Evolutionary conservation across 768 basidiomycete species (phyloP).

Genomic region (Hortiboletus campestris): DNA sequence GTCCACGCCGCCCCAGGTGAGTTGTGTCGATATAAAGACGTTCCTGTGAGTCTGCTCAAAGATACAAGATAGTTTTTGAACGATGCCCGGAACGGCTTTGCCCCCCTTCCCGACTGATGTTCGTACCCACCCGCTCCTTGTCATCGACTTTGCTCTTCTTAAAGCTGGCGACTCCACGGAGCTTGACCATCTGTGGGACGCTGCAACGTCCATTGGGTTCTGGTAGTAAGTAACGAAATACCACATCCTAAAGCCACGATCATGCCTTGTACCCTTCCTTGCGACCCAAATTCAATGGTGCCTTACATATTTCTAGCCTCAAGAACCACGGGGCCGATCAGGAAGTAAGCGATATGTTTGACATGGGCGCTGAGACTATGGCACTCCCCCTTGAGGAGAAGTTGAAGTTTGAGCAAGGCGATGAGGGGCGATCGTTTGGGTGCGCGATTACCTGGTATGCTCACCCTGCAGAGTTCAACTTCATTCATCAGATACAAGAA

Average conservation of each 20-base stretch:
- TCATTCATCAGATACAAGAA: constrained; percentile 50
- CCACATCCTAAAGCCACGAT: neutral
- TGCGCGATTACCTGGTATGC: neutral
- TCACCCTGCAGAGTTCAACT: neutral
- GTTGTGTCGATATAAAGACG: no score
- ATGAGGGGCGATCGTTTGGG: constrained; percentile 42
- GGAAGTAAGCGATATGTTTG: constrained; percentile 40
- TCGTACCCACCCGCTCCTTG: constrained; percentile 42
- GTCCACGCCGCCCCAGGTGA: no score
- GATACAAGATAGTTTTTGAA: neutral
- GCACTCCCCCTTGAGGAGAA: constrained; percentile 42
- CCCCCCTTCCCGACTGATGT: constrained; percentile 47
- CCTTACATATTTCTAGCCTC: constrained; percentile 27
- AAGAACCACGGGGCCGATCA: constrained; percentile 43
- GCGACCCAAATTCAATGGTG: neutral
- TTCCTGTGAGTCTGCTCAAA: no score
- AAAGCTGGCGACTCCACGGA: constrained; percentile 36
- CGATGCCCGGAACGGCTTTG: constrained; percentile 33
- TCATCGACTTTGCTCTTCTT: constrained; percentile 45
- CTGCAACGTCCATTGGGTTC: constrained; percentile 49
- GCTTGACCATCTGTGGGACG: constrained; percentile 44
- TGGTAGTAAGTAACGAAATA: constrained; percentile 46
- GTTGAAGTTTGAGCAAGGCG: constrained; percentile 43
- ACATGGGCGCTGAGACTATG: constrained; percentile 42
- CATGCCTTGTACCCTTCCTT: neutral